Evolutionary conservation across 306 rosid genomes (phyloP), one percentile per base, ranked within the genome.

Genomic region (Cicer bijugum): DNA sequence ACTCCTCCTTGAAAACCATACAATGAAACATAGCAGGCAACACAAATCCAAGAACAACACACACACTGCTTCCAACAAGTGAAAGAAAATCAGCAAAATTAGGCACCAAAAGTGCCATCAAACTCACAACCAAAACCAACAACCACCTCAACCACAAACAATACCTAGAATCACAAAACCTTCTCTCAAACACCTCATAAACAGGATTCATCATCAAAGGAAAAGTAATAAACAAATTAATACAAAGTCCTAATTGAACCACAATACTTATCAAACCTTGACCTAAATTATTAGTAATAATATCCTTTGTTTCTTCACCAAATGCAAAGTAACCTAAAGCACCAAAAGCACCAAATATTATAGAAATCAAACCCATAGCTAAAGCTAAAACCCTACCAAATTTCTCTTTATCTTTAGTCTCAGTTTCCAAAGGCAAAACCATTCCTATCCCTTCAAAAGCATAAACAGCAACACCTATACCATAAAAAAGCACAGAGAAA

Each of bases 171-270:
- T 64, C 81, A 12, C 85, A 85, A 39, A 86, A 80, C 77, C 96
- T 51, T 68, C 96, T 82, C 82, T 90, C 92, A 61, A 85, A 69
- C 4, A 90, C 88, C 76, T 90, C 96, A 69, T 80, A 83, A n/a
- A 90, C 92, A 15, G 96, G 96, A 73, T 88, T 85, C 96, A 90
- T 90, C 96, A 90, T 90, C 77, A 90, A 40, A 0, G 96, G 92
- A 47, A 90, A 62, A 35, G 89, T 88, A 76, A 88, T 80, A 69
- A 90, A 90, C 77, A 90, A 58, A 72, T 90, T 90, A 0, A 90
- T 48, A 14, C 88, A 88, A 20, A 88, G 87, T 0, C 96, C 91
- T 11, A 90, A 39, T 53, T 88, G 93, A 2, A 90, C 93, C 71
- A 88, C 9, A 17, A 75, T 62, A 82, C 93, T 81, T 8, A 86